Evolutionary conservation across 345 rosid genomes (phyloP).

Genomic region (Lepidium africanum): DNA sequence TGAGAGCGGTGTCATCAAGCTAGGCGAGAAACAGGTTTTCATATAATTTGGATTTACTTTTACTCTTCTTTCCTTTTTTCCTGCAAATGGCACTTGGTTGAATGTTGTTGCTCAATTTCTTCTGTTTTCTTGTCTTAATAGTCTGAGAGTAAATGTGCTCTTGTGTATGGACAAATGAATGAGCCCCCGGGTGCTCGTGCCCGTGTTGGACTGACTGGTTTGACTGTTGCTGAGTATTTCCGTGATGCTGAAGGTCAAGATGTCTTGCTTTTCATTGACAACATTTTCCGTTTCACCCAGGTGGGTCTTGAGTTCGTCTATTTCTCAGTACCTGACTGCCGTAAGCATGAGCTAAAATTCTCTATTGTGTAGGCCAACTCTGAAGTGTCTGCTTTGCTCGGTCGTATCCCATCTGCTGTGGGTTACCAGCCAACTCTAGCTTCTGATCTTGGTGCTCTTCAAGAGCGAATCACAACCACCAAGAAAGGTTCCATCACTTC

Average conservation of each 20-base stretch:
- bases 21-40: slow-evolving; percentile 86
- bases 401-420: slow-evolving; percentile 99
- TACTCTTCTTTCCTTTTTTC: not conserved
- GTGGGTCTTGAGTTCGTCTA: slow-evolving; percentile 17
- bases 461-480: slow-evolving; percentile 97
- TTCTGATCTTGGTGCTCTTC: slow-evolving; percentile 98
- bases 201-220: slow-evolving; percentile 98
- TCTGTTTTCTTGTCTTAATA: not conserved
- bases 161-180: slow-evolving; percentile 99
- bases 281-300: slow-evolving; percentile 96
- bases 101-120: not conserved
- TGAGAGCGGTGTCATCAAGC: slow-evolving; percentile 99
- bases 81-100: not conserved
- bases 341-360: not conserved
- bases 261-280: slow-evolving; percentile 96
- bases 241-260: slow-evolving; percentile 99
- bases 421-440: slow-evolving; percentile 99
- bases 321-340: not conserved
- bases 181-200: slow-evolving; percentile 99
- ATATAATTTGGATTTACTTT: not conserved
- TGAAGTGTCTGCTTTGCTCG: slow-evolving; percentile 97
- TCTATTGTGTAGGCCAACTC: slow-evolving; percentile 71
- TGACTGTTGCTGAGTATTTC: slow-evolving; percentile 96
- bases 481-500: slow-evolving; percentile 98
- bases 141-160: slow-evolving; percentile 97